phyloP scores from a whole-genome alignment of 192 early-diverging fungal genomes.

The Backusella tuberculispora region DNA sequence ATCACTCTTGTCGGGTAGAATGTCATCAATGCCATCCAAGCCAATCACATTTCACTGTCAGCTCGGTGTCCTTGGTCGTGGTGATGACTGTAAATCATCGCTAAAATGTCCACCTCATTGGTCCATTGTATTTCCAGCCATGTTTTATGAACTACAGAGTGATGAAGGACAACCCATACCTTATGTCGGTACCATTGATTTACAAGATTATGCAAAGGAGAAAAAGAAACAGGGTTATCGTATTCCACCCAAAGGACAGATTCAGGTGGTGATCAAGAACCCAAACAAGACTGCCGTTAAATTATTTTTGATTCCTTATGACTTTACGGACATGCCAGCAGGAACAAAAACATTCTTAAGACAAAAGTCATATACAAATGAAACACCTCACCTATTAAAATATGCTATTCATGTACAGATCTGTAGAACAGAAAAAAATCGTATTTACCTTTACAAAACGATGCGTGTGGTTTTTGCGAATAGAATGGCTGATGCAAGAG shows the following conservation, averaged over 20 bases:
- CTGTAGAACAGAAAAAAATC: slow-evolving; percentile 54
- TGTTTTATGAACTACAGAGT: slow-evolving; percentile 69
- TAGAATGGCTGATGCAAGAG: slow-evolving; percentile 63
- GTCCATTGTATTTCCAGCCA: slow-evolving; percentile 66
- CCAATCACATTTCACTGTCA: slow-evolving; percentile 74
- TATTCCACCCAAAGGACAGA: slow-evolving; percentile 71
- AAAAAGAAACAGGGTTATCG: slow-evolving; percentile 50
- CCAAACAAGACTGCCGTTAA: slow-evolving; percentile 77
- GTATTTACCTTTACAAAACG: slow-evolving; percentile 65
- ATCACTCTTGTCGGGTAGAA: slow-evolving; percentile 74
- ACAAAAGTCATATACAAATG: slow-evolving; percentile 67
- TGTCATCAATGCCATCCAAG: slow-evolving; percentile 76
- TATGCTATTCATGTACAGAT: slow-evolving; percentile 85
- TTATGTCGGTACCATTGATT: slow-evolving; percentile 78
- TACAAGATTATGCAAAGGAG: slow-evolving; percentile 29
- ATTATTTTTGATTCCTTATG: slow-evolving; percentile 79
- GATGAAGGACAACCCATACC: slow-evolving; percentile 63
- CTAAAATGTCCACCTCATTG: slow-evolving; percentile 73
- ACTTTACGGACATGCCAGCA: slow-evolving; percentile 75
- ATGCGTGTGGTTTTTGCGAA: slow-evolving; percentile 80
- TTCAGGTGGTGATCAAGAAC: slow-evolving; percentile 85
- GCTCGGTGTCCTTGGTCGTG: slow-evolving; percentile 69
- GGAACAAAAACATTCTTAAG: slow-evolving; percentile 77
- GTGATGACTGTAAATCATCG: slow-evolving; percentile 49
- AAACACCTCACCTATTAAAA: slow-evolving; percentile 47